Percentiles rank a stretch among this genome's conserved stretches.
phyloP scores from a whole-genome alignment of 2,329 filamentous ascomycete species.

The Myriosclerotinia duriaeana region DNA sequence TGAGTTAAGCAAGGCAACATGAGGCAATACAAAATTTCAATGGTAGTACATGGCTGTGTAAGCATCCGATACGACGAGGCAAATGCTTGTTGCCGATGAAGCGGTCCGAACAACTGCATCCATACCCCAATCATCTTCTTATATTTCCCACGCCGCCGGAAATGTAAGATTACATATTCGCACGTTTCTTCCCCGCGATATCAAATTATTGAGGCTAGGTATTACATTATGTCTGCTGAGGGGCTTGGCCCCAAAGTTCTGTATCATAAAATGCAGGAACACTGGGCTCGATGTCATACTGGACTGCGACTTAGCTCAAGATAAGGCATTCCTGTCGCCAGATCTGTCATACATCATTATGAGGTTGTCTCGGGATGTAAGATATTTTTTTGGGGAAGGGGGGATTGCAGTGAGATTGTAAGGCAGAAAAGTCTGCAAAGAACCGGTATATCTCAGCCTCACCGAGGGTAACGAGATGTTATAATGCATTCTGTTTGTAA shows the following conservation, averaged over 20 bases:
- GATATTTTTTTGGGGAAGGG: neutral
- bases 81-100: constrained; percentile 4
- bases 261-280: neutral
- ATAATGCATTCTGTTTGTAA: neutral
- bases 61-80: neutral
- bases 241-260: neutral
- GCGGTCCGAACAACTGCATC: neutral
- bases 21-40: neutral
- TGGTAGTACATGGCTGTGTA: neutral
- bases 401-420: neutral
- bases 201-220: neutral
- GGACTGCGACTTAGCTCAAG: constrained; percentile 2
- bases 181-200: constrained; percentile 11
- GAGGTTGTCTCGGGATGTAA: neutral
- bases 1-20: too few species aligned
- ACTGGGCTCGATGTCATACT: neutral
- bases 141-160: constrained; percentile 1
- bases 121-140: neutral
- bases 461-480: neutral
- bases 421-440: neutral
- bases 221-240: neutral
- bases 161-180: neutral
- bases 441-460: neutral
- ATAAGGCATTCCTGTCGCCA: constrained; percentile 10
- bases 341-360: neutral